Evolutionary conservation across 176 grass and related monocot genomes (phyloP).

Genomic region (Pharus latifolius): DNA sequence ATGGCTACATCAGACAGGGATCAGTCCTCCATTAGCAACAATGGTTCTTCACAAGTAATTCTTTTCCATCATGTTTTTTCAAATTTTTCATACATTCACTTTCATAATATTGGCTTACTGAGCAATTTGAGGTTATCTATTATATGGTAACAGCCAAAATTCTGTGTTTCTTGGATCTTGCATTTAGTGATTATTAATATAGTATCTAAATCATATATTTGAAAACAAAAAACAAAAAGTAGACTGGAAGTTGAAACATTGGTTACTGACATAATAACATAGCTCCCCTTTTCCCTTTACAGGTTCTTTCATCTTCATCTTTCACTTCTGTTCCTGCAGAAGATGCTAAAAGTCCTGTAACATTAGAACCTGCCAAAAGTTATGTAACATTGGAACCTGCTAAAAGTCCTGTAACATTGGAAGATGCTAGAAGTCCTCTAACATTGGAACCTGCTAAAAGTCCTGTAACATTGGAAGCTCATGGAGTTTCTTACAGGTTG

Average conservation of each 20-base stretch:
- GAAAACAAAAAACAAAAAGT: background rate
- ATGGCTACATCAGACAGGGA: conserved; percentile 8
- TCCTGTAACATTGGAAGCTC: background rate
- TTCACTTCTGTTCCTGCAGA: background rate
- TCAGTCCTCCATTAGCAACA: conserved; percentile 2
- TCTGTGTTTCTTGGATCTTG: background rate
- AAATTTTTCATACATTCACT: background rate
- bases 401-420: background rate
- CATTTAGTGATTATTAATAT: background rate
- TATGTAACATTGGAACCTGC: too few relatives aligned
- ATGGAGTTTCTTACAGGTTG: conserved; percentile 27
- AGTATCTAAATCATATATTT: background rate
- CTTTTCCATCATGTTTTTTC: background rate
- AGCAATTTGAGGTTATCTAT: background rate
- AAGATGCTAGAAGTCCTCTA: too few relatives aligned
- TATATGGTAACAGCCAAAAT: background rate
- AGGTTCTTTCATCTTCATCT: background rate
- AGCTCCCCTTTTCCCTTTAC: background rate
- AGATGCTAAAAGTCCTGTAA: background rate
- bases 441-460: too few relatives aligned
- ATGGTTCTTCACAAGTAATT: conserved; percentile 20
- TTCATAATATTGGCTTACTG: background rate
- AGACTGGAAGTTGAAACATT: background rate
- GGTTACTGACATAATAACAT: conserved; percentile 4
- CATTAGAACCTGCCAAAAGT: too few relatives aligned